Evolutionary conservation across 768 basidiomycete genomes (phyloP), one percentile per base, ranked within the genome.

Genomic region (Gloeophyllum trabeum): DNA sequence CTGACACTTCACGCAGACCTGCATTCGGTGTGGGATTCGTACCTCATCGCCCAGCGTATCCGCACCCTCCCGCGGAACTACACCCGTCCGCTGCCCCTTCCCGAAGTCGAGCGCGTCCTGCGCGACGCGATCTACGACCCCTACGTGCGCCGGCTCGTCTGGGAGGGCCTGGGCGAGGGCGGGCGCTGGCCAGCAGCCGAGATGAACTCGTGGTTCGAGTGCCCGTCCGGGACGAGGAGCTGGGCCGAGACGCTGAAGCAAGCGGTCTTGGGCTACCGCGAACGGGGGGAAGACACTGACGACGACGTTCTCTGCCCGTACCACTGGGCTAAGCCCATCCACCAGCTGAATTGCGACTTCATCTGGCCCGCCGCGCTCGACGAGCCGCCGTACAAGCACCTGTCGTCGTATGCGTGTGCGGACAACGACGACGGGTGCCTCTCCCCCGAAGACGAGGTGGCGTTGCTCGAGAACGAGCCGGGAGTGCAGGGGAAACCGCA

Each of bases 1-100:
- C 30, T 45, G 13, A 30, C 24, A 19, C 40, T 16, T 34, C 25
- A 20, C 6, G 3, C 25, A 73, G 89, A 90, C 56, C 67, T 97
- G 1, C 92, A 94, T 57, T 81, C 84, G 1, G 67, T 89, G 0
- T 97, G 91, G 94, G 93, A 97, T 54, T 64, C 66, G 14, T 66
- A 76, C 23, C 72, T 99, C 41, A 79, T 96, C 52, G 79, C 89
- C 4, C 81, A 91, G 59, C 75, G 79, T 16, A 69, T 98, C 43
- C 79, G 90, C 24, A 72, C 73, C 23, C 70, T 85, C 0, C 72
- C 79, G 0, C 41, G 45, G 18, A 94, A 97, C 60, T 98, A 99
- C 55, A 75, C 82, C 2, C 59, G 47, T 0, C 88, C 85, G 1
- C 64, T 94, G 0, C 80, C 88, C 4, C 71, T 74, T 48, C 65